These are phyloP conservation scores for Artemisia tridentata DNA, from an alignment of 129 eudicot genomes.

Conservation along the genomic window DNA sequence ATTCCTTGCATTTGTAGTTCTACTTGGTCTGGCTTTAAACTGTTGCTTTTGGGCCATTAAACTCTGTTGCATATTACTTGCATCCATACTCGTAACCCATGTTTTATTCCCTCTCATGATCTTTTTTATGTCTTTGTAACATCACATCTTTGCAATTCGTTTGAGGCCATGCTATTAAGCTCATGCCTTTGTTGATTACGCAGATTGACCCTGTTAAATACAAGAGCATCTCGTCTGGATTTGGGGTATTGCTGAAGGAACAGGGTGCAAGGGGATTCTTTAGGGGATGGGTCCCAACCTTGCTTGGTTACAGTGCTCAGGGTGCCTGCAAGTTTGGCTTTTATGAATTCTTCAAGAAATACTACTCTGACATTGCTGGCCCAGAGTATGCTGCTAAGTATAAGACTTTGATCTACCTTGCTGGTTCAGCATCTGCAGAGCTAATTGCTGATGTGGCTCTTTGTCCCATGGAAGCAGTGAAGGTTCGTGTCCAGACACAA, in stretches of 20 bases:
- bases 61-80: background rate
- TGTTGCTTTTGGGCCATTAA: background rate
- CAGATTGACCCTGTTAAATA: conserved; percentile 80
- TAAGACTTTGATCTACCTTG: conserved; percentile 85
- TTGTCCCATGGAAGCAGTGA: conserved; percentile 87
- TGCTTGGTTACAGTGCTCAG: conserved; percentile 89
- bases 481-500: conserved; percentile 95
- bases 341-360: conserved; percentile 88
- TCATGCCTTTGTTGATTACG: conserved; percentile 18
- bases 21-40: background rate
- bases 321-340: conserved; percentile 95
- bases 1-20: background rate
- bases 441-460: conserved; percentile 85
- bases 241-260: conserved; percentile 69
- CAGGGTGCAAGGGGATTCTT: conserved; percentile 76
- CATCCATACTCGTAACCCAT: no score
- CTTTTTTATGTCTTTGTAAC: background rate
- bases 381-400: conserved; percentile 79
- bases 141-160: background rate
- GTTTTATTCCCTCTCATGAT: background rate
- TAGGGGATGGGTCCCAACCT: conserved; percentile 85
- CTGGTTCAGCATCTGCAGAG: conserved; percentile 92
- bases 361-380: conserved; percentile 88
- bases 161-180: conserved; percentile 4
- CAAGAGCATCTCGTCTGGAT: conserved; percentile 87